A percentile compares a stretch with the other conserved stretches of the same genome.
Conservation (phyloP, 2,329 filamentous ascomycete genomes). For the Claviceps sp. region DNA sequence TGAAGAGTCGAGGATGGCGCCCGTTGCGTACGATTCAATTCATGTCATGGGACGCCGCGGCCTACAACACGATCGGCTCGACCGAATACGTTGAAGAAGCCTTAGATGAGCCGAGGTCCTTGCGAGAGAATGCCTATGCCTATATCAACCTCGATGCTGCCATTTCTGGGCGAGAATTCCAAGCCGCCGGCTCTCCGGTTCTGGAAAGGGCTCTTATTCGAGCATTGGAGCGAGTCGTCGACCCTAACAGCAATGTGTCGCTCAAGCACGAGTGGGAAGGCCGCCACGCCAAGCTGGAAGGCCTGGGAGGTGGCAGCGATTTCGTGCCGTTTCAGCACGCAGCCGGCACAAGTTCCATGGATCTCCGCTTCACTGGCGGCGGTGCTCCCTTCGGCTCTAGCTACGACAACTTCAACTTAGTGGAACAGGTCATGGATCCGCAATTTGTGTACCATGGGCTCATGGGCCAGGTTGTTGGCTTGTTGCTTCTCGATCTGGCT, state of each 20-base stretch:
- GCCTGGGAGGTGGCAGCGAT: conserved; percentile 64
- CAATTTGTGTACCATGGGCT: conserved; percentile 68
- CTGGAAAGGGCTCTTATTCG: conserved; percentile 60
- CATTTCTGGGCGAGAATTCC: conserved; percentile 61
- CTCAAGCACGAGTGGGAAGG: conserved; percentile 66
- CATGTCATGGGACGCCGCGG: conserved; percentile 87
- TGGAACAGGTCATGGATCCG: conserved; percentile 67
- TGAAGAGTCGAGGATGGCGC: conserved; percentile 68
- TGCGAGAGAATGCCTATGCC: conserved; percentile 64
- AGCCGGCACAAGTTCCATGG: conserved; percentile 74
- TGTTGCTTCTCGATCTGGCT: conserved; percentile 74
- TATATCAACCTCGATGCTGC: conserved; percentile 88
- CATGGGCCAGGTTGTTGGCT: conserved; percentile 64
- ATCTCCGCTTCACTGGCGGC: conserved; percentile 62
- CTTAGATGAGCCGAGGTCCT: conserved; percentile 35
- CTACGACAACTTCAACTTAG: conserved; percentile 84
- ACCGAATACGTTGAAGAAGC: conserved; percentile 91
- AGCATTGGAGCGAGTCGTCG: conserved; percentile 59
- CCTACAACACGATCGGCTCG: conserved; percentile 87
- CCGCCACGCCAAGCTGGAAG: conserved; percentile 45
- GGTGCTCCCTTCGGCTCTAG: conserved; percentile 64
- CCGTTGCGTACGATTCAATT: conserved; percentile 93
- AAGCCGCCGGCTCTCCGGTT: conserved; percentile 67
- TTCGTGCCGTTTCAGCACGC: conserved; percentile 86
- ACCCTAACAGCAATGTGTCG: conserved; percentile 59